Evolutionary conservation across 805 yeast species (phyloP).

Genomic region (Cyberlindnera euphorbiiphila): DNA sequence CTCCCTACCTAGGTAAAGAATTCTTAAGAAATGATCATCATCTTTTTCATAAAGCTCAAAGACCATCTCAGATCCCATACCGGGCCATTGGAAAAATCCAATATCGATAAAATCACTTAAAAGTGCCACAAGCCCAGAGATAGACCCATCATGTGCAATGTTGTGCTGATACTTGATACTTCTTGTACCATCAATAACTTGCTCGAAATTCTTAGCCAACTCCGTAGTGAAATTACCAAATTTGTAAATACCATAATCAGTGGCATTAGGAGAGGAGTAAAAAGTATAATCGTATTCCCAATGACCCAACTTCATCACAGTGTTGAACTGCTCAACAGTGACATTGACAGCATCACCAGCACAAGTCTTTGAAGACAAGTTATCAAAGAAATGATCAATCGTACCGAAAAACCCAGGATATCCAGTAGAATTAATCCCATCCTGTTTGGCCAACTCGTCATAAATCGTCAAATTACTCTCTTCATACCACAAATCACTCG

Average conservation of each 20-base stretch:
- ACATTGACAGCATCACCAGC: conserved; percentile 34
- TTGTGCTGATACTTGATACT: conserved; percentile 35
- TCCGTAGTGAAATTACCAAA: conserved; percentile 38
- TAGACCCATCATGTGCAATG: conserved; percentile 41
- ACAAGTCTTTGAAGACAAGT: conserved; percentile 37
- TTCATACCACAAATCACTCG: conserved; percentile 33
- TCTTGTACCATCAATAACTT: conserved; percentile 29
- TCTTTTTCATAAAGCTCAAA: conserved; percentile 36
- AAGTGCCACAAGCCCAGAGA: conserved; percentile 33
- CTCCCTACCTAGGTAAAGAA: conserved; percentile 34
- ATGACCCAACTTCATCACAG: conserved; percentile 40
- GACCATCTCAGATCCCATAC: conserved; percentile 42
- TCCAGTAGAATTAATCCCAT: conserved; percentile 21
- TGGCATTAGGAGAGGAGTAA: conserved; percentile 32
- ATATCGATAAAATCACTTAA: conserved; percentile 29
- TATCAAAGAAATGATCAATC: conserved; percentile 41
- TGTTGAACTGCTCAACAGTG: conserved; percentile 31
- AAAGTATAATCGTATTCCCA: conserved; percentile 41
- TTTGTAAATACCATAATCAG: conserved; percentile 31
- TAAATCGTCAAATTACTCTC: conserved; percentile 32
- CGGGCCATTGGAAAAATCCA: conserved; percentile 40
- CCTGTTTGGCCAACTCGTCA: conserved; percentile 24
- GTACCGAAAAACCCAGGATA: conserved; percentile 28
- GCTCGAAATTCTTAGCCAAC: conserved; percentile 29
- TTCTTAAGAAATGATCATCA: conserved; percentile 31